Conservation (phyloP, 768 basidiomycete species). For the Leccinum sublutescens region DNA sequence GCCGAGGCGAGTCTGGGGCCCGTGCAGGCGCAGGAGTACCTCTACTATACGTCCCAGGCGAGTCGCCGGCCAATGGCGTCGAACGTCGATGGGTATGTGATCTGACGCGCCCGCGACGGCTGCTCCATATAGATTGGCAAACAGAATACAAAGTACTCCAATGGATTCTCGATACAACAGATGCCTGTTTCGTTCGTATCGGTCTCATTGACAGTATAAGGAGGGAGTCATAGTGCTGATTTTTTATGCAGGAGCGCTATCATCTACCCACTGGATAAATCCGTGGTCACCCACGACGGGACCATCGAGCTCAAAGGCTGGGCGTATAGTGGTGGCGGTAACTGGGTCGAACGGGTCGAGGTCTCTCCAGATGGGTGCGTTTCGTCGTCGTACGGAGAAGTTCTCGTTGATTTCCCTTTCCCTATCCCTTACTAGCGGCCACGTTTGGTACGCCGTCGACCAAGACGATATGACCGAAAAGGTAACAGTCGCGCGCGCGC, state of each 20-base stretch:
- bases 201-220: background rate
- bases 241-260: conserved; percentile 12
- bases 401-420: background rate
- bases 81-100: background rate
- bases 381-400: background rate
- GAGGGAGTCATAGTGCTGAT: background rate
- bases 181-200: conserved; percentile 55
- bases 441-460: conserved; percentile 18
- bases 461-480: conserved; percentile 17
- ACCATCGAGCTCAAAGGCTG: conserved; percentile 43
- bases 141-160: conserved; percentile 50
- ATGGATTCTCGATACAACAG: conserved; percentile 55
- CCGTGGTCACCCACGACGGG: conserved; percentile 49
- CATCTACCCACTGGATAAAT: conserved; percentile 33
- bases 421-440: conserved; percentile 2
- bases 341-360: conserved; percentile 58
- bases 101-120: background rate
- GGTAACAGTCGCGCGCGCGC: background rate
- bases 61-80: conserved; percentile 9
- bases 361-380: conserved; percentile 34
- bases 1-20: conserved; percentile 49
- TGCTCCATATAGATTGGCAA: conserved; percentile 31
- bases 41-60: conserved; percentile 53
- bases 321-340: conserved; percentile 48
- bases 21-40: conserved; percentile 52